Percentiles rank a stretch among this genome's conserved stretches.
phyloP scores from a whole-genome alignment of 139 green algal species.

The Tetradesmus obliquus region DNA sequence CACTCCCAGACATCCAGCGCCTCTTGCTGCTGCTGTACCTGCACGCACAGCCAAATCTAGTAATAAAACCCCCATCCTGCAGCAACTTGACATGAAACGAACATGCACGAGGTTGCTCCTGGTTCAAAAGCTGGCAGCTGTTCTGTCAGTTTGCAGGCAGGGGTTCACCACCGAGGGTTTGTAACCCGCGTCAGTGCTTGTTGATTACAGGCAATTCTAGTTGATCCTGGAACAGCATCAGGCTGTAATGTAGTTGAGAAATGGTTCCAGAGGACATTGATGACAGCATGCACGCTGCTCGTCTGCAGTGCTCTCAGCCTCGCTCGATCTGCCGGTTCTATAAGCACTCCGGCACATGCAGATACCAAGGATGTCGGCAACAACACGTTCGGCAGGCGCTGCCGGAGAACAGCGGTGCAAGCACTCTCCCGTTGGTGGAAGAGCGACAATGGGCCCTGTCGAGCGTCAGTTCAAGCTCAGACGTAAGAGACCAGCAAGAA shows the following conservation, averaged over 20 bases:
- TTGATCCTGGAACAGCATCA: neutral
- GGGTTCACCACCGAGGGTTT: neutral
- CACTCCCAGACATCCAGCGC: too few relatives aligned
- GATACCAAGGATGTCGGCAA: neutral
- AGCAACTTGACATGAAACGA: too few relatives aligned
- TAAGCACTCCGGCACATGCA: slow-evolving; percentile 5
- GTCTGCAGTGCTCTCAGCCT: neutral
- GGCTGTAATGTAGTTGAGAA: neutral
- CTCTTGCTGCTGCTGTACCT: too few relatives aligned
- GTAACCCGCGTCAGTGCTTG: neutral
- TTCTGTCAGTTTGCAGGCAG: neutral
- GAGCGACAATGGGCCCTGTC: slow-evolving; percentile 9
- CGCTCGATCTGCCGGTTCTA: slow-evolving; percentile 16
- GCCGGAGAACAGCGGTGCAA: neutral
- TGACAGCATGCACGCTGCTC: neutral
- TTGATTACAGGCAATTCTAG: neutral
- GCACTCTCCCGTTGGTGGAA: slow-evolving; percentile 2
- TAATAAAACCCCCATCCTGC: too few relatives aligned
- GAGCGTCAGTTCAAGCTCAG: neutral
- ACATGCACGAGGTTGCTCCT: neutral
- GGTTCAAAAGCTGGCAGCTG: too few relatives aligned
- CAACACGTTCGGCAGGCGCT: neutral
- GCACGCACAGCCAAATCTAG: too few relatives aligned
- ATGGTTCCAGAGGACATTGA: neutral
- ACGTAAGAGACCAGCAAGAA: neutral